Percentiles rank a stretch among this genome's conserved stretches.
These are phyloP conservation scores for Laetiporus sulphureus DNA, from an alignment of 1,284 basidiomycete species.

Conservation along the genomic window DNA sequence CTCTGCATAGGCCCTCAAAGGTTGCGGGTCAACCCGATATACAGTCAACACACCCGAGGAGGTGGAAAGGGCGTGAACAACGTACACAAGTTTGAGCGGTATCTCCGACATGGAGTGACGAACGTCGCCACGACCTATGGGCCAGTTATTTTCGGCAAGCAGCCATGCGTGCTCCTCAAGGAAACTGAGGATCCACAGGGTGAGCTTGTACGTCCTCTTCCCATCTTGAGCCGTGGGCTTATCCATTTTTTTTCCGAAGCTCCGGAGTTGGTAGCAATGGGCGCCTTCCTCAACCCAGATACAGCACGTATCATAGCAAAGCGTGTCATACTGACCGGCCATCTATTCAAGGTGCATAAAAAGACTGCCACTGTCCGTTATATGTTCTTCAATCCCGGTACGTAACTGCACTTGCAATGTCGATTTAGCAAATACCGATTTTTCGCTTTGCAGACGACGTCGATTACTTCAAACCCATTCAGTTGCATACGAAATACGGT, in stretches of 20 bases:
- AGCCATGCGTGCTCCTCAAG: slow-evolving; percentile 68
- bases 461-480: slow-evolving; percentile 89
- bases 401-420: too few species aligned
- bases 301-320: slow-evolving; percentile 92
- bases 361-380: slow-evolving; percentile 97
- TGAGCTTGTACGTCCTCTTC: slow-evolving; percentile 24
- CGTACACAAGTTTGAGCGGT: slow-evolving; percentile 97
- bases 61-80: slow-evolving; percentile 92
- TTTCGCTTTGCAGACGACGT: slow-evolving; percentile 82
- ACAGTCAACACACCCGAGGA: slow-evolving; percentile 87
- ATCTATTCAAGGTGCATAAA: slow-evolving; percentile 97
- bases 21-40: slow-evolving; percentile 80
- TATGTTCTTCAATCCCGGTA: slow-evolving; percentile 94
- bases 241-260: slow-evolving; percentile 41
- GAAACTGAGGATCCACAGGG: slow-evolving; percentile 63
- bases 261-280: slow-evolving; percentile 86
- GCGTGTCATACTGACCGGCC: slow-evolving; percentile 88
- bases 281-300: slow-evolving; percentile 83
- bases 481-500: slow-evolving; percentile 91
- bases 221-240: background rate
- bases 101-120: slow-evolving; percentile 77
- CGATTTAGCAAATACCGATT: too few species aligned
- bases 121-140: slow-evolving; percentile 85
- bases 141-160: slow-evolving; percentile 86
- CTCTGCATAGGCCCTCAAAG: slow-evolving; percentile 88